Evolutionary conservation across 192 early-diverging fungal species (phyloP).

Genomic region (Spinellus fusiger): DNA sequence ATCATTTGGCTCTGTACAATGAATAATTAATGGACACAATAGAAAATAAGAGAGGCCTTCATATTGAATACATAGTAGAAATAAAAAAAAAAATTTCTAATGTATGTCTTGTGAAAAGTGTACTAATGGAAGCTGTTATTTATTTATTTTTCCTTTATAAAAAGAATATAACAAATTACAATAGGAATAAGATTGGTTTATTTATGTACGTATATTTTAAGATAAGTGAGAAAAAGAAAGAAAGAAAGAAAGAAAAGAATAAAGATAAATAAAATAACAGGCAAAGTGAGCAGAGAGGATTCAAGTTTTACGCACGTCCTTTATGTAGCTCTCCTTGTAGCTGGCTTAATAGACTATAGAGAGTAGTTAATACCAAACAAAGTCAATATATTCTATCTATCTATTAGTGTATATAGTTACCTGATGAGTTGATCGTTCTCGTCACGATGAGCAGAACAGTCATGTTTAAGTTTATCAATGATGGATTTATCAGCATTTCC

Average conservation of each 20-base stretch:
- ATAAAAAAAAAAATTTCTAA: too few relatives aligned
- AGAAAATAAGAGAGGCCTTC: too few relatives aligned
- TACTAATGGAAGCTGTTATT: not conserved
- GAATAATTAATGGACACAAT: not conserved
- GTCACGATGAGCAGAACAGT: conserved; percentile 1
- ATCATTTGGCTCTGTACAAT: conserved; percentile 34
- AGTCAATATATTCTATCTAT: not conserved
- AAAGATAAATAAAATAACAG: not conserved
- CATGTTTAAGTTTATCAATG: conserved; percentile 9
- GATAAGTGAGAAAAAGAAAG: conserved; percentile 1
- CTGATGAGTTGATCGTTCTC: conserved; percentile 9
- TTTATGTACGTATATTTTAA: not conserved
- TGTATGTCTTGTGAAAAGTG: too few relatives aligned
- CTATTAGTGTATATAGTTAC: too few relatives aligned
- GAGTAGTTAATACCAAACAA: not conserved
- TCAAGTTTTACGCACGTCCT: not conserved
- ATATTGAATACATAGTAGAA: too few relatives aligned
- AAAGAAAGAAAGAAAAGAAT: not conserved
- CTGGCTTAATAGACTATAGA: conserved; percentile 6
- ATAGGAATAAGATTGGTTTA: not conserved
- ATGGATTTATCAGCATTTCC: conserved; percentile 3
- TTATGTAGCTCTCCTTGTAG: conserved; percentile 9
- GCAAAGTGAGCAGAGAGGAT: not conserved
- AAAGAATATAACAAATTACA: not conserved
- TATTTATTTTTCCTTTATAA: not conserved